phyloP scores from a whole-genome alignment of 2,329 filamentous ascomycete species.

The Herpotrichia juniperi region DNA sequence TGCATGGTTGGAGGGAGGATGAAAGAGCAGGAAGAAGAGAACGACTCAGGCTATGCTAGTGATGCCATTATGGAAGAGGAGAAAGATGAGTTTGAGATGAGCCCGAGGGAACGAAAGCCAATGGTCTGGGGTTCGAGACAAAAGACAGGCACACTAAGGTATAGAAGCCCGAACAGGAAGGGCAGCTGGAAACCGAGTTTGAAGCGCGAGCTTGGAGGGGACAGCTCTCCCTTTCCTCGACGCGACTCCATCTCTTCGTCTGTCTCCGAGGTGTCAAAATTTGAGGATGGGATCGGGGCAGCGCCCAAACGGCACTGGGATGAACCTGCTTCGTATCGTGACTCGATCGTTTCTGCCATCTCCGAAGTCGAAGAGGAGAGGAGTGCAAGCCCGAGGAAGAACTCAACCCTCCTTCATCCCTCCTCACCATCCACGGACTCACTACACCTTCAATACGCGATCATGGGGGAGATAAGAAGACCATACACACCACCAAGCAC shows the following conservation, averaged over 20 bases:
- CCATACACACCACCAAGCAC: conserved; percentile 12
- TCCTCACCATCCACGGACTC: conserved; percentile 19
- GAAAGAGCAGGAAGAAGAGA: conserved; percentile 12
- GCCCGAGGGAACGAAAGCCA: too few relatives aligned
- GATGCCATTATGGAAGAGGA: conserved; percentile 25
- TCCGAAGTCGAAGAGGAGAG: too few relatives aligned
- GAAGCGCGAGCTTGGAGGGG: conserved; percentile 24
- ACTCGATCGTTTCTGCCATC: too few relatives aligned
- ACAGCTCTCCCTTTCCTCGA: conserved; percentile 5
- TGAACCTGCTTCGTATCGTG: too few relatives aligned
- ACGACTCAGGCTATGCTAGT: conserved; percentile 26
- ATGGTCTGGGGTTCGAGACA: neutral
- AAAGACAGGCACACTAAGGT: neutral
- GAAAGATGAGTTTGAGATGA: conserved; percentile 15
- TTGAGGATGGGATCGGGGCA: conserved; percentile 12
- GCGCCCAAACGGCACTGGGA: neutral
- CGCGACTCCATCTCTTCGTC: conserved; percentile 17
- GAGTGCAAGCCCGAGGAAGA: conserved; percentile 1
- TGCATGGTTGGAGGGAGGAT: too few relatives aligned
- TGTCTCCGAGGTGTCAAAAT: conserved; percentile 7
- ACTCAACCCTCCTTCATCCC: conserved; percentile 27
- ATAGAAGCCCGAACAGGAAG: conserved; percentile 18
- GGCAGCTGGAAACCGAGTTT: conserved; percentile 32
- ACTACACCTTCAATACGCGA: neutral
- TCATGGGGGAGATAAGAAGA: neutral